Conservation (phyloP, 164 flowering plant species). For the Chloranthus sessilifolius region DNA sequence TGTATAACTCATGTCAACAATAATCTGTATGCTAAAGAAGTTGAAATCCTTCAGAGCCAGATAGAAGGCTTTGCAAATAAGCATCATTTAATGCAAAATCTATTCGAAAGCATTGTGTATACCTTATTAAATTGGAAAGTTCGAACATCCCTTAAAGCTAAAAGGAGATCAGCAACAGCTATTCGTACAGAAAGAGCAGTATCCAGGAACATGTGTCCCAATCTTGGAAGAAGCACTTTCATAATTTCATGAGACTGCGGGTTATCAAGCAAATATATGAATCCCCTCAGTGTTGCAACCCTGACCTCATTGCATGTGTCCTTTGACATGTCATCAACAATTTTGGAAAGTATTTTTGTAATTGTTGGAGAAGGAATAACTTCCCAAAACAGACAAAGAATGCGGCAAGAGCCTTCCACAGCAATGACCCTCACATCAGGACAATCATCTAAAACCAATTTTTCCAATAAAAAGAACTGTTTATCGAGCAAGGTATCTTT, state of each 20-base stretch:
- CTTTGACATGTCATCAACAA: constrained; percentile 64
- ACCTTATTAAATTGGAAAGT: constrained; percentile 90
- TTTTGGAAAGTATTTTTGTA: constrained; percentile 56
- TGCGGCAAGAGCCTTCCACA: constrained; percentile 90
- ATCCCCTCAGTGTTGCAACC: constrained; percentile 71
- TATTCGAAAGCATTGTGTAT: constrained; percentile 1
- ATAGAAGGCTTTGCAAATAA: constrained; percentile 1
- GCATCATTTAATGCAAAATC: constrained; percentile 3
- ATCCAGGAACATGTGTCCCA: constrained; percentile 66
- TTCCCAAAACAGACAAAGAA: constrained; percentile 92
- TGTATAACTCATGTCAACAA: neutral
- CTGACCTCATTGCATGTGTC: constrained; percentile 73
- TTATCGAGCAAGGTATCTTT: constrained; percentile 69
- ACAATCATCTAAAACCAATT: constrained; percentile 72
- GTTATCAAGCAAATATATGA: constrained; percentile 80
- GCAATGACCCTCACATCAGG: constrained; percentile 84
- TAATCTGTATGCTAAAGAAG: too few relatives aligned
- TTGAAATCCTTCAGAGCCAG: neutral
- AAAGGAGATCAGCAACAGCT: constrained; percentile 71
- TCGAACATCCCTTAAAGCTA: constrained; percentile 51
- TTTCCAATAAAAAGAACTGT: constrained; percentile 78
- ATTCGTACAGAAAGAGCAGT: constrained; percentile 46
- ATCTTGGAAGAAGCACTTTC: constrained; percentile 86
- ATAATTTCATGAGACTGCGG: constrained; percentile 92
- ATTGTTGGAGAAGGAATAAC: constrained; percentile 75